Percentiles rank a stretch among this genome's conserved stretches.
Conservation (phyloP, 148 eudicot species). For the Rhododendron vialii region DNA sequence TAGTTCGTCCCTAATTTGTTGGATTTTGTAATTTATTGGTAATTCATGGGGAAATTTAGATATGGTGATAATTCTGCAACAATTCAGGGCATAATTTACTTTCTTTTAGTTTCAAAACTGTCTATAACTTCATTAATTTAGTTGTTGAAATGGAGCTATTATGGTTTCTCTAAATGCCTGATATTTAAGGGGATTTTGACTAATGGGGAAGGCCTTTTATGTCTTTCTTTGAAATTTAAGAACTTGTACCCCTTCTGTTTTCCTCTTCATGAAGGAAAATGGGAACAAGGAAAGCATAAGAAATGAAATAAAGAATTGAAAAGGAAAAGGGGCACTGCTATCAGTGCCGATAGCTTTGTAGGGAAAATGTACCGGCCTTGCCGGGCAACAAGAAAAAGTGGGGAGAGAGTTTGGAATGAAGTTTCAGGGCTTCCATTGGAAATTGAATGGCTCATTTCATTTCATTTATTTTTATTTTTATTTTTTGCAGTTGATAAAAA, state of each 20-base stretch:
- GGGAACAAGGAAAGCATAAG: background rate
- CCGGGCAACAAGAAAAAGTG: background rate
- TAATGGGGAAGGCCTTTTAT: background rate
- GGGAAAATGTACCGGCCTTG: too few species aligned
- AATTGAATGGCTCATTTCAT: background rate
- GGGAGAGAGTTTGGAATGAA: too few species aligned
- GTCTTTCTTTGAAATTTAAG: background rate
- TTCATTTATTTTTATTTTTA: too few species aligned
- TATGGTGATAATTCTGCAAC: background rate
- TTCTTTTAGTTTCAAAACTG: background rate
- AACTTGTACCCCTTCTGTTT: background rate
- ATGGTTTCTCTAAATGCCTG: background rate
- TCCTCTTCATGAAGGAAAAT: background rate
- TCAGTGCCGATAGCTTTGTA: too few species aligned
- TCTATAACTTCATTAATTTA: background rate
- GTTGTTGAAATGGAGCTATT: background rate
- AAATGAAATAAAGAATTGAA: background rate
- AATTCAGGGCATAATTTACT: background rate
- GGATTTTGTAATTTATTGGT: background rate
- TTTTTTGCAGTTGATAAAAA: background rate
- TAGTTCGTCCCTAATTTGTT: background rate
- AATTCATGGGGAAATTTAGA: background rate
- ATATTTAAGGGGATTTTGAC: background rate
- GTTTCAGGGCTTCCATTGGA: background rate
- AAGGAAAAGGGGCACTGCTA: too few species aligned